These are phyloP conservation scores for Thelonectria olida DNA, from an alignment of 2,329 filamentous ascomycete genomes.

Conservation along the genomic window DNA sequence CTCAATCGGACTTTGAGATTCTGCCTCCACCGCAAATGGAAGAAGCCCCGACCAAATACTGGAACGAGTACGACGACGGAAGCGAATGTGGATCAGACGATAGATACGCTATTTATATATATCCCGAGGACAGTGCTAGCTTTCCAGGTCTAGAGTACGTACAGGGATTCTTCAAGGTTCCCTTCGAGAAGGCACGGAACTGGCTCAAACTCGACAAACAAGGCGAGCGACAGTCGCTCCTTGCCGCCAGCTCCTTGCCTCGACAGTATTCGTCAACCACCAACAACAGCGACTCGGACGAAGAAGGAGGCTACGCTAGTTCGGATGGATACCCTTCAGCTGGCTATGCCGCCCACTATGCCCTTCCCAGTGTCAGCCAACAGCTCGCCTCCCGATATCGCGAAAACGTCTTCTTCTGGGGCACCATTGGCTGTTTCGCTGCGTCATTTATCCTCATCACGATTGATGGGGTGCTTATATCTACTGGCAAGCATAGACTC, in stretches of 20 bases:
- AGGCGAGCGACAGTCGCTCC: slow-evolving; percentile 42
- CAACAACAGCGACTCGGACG: slow-evolving; percentile 50
- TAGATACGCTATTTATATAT: slow-evolving; percentile 77
- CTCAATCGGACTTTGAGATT: slow-evolving; percentile 36
- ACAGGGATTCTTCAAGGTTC: slow-evolving; percentile 58
- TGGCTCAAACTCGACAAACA: slow-evolving; percentile 55
- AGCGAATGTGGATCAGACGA: slow-evolving; percentile 70
- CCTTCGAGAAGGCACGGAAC: slow-evolving; percentile 60
- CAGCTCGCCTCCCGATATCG: slow-evolving; percentile 60
- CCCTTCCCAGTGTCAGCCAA: slow-evolving; percentile 61
- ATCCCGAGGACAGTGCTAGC: slow-evolving; percentile 68
- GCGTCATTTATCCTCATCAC: slow-evolving; percentile 70
- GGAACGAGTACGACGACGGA: slow-evolving; percentile 89
- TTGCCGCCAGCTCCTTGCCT: slow-evolving; percentile 37
- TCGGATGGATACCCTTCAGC: slow-evolving; percentile 58
- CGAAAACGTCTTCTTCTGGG: slow-evolving; percentile 64
- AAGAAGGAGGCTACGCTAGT: slow-evolving; percentile 62
- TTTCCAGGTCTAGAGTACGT: slow-evolving; percentile 73
- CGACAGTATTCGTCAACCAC: slow-evolving; percentile 43
- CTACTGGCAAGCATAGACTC: slow-evolving; percentile 73
- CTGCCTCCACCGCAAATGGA: slow-evolving; percentile 42
- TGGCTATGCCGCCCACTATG: slow-evolving; percentile 65
- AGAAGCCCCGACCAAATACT: slow-evolving; percentile 66
- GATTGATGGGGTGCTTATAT: slow-evolving; percentile 71
- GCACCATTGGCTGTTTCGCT: slow-evolving; percentile 63